Conservation (phyloP, 805 yeast species). For the Candida orba region DNA sequence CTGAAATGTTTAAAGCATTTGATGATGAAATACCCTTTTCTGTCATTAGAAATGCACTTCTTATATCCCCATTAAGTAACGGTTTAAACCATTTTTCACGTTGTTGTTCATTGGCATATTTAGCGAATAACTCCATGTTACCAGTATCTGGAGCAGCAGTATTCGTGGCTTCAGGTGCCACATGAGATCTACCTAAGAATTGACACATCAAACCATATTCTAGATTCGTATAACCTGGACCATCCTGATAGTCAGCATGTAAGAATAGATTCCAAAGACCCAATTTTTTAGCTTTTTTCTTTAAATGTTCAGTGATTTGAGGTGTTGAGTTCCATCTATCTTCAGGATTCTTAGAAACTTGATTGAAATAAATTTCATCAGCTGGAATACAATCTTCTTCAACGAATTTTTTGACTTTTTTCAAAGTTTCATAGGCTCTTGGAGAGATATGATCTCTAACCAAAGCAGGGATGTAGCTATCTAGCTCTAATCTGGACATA, state of each 20-base stretch:
- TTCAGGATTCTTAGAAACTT: conserved; percentile 32
- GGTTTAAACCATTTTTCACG: conserved; percentile 45
- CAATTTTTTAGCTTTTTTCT: conserved; percentile 41
- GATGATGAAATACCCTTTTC: conserved; percentile 55
- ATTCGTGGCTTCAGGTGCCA: conserved; percentile 56
- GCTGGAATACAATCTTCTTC: conserved; percentile 52
- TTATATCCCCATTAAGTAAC: conserved; percentile 44
- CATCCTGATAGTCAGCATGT: conserved; percentile 36
- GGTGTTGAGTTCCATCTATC: conserved; percentile 44
- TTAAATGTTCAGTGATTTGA: conserved; percentile 41
- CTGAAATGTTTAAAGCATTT: conserved; percentile 52
- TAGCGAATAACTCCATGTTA: conserved; percentile 37
- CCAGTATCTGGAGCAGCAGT: conserved; percentile 62
- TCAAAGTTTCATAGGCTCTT: conserved; percentile 28
- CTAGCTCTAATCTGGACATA: conserved; percentile 12
- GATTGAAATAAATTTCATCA: conserved; percentile 36
- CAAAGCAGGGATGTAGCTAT: conserved; percentile 28
- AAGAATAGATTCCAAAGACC: conserved; percentile 57
- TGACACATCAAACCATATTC: conserved; percentile 63
- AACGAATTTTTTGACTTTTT: conserved; percentile 41
- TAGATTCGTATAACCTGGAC: conserved; percentile 52
- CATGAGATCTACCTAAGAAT: conserved; percentile 46
- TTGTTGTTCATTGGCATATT: conserved; percentile 35
- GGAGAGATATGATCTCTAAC: conserved; percentile 28
- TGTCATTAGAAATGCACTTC: conserved; percentile 61